These are phyloP conservation scores for Naganishia sp. DNA, from an alignment of 1,284 basidiomycete species.

Conservation along the genomic window DNA sequence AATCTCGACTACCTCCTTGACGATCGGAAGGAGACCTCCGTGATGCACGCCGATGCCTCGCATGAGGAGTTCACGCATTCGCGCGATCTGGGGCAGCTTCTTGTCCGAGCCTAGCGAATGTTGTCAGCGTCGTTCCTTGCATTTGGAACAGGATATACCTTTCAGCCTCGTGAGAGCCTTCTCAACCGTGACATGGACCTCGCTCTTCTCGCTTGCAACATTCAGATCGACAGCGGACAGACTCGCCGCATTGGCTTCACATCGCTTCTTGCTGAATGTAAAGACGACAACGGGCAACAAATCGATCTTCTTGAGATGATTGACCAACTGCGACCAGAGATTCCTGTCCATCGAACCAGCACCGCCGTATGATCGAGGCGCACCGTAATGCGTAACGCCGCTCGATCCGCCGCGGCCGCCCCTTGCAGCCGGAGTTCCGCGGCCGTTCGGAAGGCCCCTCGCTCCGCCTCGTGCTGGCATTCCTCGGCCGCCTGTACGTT, in stretches of 20 bases:
- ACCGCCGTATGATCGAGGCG: constrained; percentile 43
- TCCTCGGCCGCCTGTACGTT: constrained; percentile 75
- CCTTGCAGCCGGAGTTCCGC: constrained; percentile 37
- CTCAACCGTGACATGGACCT: constrained; percentile 92
- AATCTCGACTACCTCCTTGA: constrained; percentile 96
- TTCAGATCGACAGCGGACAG: constrained; percentile 87
- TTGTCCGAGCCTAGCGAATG: constrained; percentile 73
- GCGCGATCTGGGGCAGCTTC: constrained; percentile 88
- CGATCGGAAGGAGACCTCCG: constrained; percentile 91
- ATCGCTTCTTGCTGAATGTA: constrained; percentile 94
- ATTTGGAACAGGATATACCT: constrained; percentile 58
- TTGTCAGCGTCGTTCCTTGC: not conserved
- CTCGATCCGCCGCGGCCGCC: constrained; percentile 55
- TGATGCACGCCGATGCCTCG: constrained; percentile 98
- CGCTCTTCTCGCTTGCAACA: constrained; percentile 84
- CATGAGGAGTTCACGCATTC: constrained; percentile 86
- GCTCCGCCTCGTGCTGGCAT: constrained; percentile 63
- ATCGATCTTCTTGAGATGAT: constrained; percentile 77
- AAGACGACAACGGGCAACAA: constrained; percentile 95
- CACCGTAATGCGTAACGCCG: constrained; percentile 58
- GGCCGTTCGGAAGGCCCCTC: constrained; percentile 48
- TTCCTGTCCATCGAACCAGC: constrained; percentile 78
- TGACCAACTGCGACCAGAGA: constrained; percentile 89
- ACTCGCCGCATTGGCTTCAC: constrained; percentile 92
- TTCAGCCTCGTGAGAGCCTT: constrained; percentile 87